phyloP scores from a whole-genome alignment of 2,329 filamentous ascomycete species.

The Cercospora canescens region DNA sequence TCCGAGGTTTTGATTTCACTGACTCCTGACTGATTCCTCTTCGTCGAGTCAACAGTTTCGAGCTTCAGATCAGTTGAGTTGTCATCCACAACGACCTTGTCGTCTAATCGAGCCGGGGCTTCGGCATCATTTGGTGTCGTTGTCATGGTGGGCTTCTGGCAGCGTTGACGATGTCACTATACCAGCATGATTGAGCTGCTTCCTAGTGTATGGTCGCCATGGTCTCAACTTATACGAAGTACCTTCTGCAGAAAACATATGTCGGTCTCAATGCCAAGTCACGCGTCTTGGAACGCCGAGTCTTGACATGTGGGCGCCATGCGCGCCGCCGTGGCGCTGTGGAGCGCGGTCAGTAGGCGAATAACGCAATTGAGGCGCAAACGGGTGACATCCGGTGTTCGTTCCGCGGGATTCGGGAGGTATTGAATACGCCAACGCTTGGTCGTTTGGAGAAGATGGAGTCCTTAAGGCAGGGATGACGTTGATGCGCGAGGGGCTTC shows the following conservation, averaged over 20 bases:
- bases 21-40: background rate
- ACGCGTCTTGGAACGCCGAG: constrained; percentile 4
- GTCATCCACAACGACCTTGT: background rate
- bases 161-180: background rate
- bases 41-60: background rate
- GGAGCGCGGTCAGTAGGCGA: background rate
- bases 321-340: background rate
- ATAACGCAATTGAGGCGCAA: background rate
- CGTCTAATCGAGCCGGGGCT: background rate
- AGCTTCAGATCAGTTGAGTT: background rate
- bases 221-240: background rate
- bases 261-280: background rate
- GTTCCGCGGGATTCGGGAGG: background rate
- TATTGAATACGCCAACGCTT: background rate
- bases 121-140: background rate
- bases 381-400: background rate
- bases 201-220: background rate
- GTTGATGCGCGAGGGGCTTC: background rate
- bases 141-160: background rate
- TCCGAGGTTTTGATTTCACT: background rate
- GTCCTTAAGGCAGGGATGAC: background rate
- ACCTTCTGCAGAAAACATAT: background rate
- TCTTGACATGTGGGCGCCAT: constrained; percentile 3
- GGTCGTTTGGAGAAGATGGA: background rate
- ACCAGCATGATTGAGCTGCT: background rate